These are phyloP conservation scores for Blakeslea trispora DNA, from an alignment of 371 early-diverging fungal genomes.

Conservation along the genomic window DNA sequence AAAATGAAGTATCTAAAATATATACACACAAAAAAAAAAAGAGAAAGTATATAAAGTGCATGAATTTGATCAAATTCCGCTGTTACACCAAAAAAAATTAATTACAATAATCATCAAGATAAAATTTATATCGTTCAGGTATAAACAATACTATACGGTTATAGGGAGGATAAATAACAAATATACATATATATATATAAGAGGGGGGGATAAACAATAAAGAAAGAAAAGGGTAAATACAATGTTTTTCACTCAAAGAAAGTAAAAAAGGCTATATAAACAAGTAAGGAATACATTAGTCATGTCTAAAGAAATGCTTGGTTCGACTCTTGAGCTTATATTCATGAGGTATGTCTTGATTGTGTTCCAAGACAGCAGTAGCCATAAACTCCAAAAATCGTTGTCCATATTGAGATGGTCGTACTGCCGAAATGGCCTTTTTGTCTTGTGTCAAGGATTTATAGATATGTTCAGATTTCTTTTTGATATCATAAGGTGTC, in stretches of 20 bases:
- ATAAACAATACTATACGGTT: no score
- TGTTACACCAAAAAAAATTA: no score
- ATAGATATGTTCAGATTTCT: constrained; percentile 87
- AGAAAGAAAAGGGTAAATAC: no score
- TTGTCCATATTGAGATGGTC: constrained; percentile 81
- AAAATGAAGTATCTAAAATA: no score
- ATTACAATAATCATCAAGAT: no score
- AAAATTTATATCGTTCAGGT: no score
- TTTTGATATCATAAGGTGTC: constrained; percentile 90
- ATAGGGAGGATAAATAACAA: no score
- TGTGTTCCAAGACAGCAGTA: constrained; percentile 29
- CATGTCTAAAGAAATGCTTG: constrained; percentile 6
- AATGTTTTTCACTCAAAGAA: not conserved
- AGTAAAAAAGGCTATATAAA: not conserved
- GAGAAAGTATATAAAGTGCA: no score
- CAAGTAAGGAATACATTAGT: not conserved
- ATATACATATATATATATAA: no score
- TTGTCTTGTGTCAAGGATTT: constrained; percentile 83
- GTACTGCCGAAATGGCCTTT: constrained; percentile 86
- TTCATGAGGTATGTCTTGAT: constrained; percentile 37
- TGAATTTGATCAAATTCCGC: no score
- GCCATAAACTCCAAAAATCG: constrained; percentile 67
- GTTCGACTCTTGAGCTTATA: constrained; percentile 22
- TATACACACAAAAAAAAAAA: no score
- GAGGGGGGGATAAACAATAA: no score